Evolutionary conservation across 257 asterid species (phyloP).

Genomic region (Osmanthus fragrans): DNA sequence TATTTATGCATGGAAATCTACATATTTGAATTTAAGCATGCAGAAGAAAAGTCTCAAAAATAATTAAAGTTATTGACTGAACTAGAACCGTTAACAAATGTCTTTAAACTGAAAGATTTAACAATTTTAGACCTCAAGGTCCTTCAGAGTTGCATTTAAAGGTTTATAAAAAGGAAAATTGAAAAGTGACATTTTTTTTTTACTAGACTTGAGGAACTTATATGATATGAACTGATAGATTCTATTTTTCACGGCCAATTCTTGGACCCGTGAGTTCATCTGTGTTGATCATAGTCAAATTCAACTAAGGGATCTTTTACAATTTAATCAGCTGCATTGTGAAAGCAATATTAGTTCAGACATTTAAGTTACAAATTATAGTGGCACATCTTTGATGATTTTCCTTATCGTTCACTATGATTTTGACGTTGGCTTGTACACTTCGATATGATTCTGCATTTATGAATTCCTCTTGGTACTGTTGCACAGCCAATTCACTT

Average conservation of each 20-base stretch:
- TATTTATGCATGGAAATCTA: not conserved
- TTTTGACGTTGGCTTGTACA: not conserved
- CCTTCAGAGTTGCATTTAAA: conserved; percentile 6
- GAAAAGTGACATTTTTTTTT: not conserved
- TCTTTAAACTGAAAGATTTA: not conserved
- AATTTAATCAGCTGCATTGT: not conserved
- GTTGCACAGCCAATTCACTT: not conserved
- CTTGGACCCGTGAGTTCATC: not conserved
- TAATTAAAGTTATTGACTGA: conserved; percentile 15
- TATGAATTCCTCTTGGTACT: not conserved
- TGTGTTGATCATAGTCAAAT: not conserved
- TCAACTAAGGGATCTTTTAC: not conserved
- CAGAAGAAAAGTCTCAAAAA: conserved; percentile 2
- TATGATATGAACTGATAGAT: not conserved
- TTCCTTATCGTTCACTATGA: not conserved
- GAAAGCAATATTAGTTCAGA: not conserved
- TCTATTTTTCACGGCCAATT: not conserved
- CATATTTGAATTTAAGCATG: not conserved
- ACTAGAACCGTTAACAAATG: not conserved
- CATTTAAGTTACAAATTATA: not conserved
- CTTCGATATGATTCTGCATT: not conserved
- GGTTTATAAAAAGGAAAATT: not conserved
- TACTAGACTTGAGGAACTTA: not conserved
- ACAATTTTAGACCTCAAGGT: conserved; percentile 13
- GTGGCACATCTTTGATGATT: not conserved